Evolutionary conservation across 2,329 filamentous ascomycete species (phyloP).

Genomic region (Microsporum ferrugineum): DNA sequence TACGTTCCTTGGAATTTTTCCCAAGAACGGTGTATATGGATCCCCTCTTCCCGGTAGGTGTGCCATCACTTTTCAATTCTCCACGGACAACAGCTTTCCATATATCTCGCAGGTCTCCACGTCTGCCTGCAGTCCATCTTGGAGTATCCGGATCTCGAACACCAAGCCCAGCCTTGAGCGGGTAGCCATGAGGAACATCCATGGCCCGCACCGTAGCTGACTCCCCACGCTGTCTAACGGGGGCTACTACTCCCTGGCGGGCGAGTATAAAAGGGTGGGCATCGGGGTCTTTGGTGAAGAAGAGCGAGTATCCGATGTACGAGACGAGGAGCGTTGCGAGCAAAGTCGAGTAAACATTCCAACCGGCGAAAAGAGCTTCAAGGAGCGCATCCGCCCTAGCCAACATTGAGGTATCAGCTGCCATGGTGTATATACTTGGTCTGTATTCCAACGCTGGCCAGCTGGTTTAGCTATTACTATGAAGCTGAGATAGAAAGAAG

Average conservation of each 20-base stretch:
- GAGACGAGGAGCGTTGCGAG: constrained; percentile 56
- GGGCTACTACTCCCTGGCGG: constrained; percentile 66
- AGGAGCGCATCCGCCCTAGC: constrained; percentile 23
- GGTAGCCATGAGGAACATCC: constrained; percentile 73
- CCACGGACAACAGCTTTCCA: constrained; percentile 67
- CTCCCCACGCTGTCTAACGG: constrained; percentile 71
- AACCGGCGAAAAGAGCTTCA: constrained; percentile 58
- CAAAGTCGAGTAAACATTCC: constrained; percentile 68
- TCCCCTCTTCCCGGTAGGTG: constrained; percentile 49
- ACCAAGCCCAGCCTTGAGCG: constrained; percentile 63
- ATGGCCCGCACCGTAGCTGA: constrained; percentile 78
- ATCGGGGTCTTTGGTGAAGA: constrained; percentile 68
- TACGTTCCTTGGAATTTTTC: constrained; percentile 61
- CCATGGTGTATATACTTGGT: constrained; percentile 21
- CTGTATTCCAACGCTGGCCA: neutral
- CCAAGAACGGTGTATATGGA: constrained; percentile 71
- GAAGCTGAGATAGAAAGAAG: neutral
- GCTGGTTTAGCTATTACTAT: neutral
- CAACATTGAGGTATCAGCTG: constrained; percentile 43
- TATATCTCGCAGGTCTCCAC: constrained; percentile 83
- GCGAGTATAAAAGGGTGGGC: constrained; percentile 83
- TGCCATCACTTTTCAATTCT: constrained; percentile 51
- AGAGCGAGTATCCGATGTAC: constrained; percentile 59
- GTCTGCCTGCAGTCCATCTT: constrained; percentile 70
- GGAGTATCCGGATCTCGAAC: constrained; percentile 70